phyloP scores from a whole-genome alignment of 495 filamentous ascomycete species.

The Podospora fimiseda region DNA sequence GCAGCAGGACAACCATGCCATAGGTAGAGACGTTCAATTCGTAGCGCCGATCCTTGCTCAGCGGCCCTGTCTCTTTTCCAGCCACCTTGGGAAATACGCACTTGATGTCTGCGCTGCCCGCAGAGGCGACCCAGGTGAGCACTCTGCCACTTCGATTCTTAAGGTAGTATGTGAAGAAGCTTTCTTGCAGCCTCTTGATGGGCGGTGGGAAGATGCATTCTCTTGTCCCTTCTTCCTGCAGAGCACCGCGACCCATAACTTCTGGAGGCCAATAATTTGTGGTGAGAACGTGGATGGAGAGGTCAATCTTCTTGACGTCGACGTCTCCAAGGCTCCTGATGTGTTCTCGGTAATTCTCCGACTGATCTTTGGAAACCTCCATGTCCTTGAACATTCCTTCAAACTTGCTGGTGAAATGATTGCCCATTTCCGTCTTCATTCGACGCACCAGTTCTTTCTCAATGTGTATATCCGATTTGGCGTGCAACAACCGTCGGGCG shows the following conservation, averaged over 20 bases:
- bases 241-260: conserved; percentile 53
- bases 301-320: conserved; percentile 63
- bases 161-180: conserved; percentile 86
- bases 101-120: conserved; percentile 78
- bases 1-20: conserved; percentile 79
- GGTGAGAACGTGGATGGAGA: conserved; percentile 80
- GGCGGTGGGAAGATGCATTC: conserved; percentile 65
- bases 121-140: conserved; percentile 68
- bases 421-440: conserved; percentile 93
- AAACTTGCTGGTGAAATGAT: conserved; percentile 84
- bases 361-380: conserved; percentile 81
- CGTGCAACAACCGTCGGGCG: conserved; percentile 74
- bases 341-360: conserved; percentile 63
- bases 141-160: conserved; percentile 79
- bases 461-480: conserved; percentile 75
- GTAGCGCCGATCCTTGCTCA: conserved; percentile 67
- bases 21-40: conserved; percentile 92
- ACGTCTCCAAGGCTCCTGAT: conserved; percentile 56
- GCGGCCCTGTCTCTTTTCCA: conserved; percentile 53
- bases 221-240: conserved; percentile 43
- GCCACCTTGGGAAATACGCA: conserved; percentile 65
- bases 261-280: conserved; percentile 93
- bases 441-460: conserved; percentile 94
- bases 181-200: conserved; percentile 70
- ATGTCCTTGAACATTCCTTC: conserved; percentile 99